Evolutionary conservation across 2,329 filamentous ascomycete genomes (phyloP).

Genomic region (Epichloe elymi): DNA sequence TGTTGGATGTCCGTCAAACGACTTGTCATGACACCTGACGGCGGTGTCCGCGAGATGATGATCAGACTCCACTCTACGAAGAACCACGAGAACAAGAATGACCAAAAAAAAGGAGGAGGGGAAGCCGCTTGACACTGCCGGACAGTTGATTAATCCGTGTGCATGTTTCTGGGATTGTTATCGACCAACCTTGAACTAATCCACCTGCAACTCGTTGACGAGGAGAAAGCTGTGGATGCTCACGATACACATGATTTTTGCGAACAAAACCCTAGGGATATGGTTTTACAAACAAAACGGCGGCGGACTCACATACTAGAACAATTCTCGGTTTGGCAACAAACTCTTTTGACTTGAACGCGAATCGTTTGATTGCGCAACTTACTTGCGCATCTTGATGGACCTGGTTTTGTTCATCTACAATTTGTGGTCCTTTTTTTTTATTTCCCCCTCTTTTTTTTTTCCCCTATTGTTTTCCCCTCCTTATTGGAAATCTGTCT

Average conservation of each 20-base stretch:
- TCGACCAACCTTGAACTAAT: background rate
- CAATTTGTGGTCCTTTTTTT: background rate
- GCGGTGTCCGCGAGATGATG: too few relatives aligned
- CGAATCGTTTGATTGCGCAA: background rate
- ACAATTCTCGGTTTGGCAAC: slow-evolving; percentile 10
- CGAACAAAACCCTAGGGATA: background rate
- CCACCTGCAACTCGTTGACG: slow-evolving; percentile 9
- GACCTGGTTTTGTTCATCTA: background rate
- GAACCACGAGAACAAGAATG: background rate
- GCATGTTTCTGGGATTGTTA: background rate
- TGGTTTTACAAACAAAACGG: slow-evolving; percentile 2
- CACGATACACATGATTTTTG: slow-evolving; percentile 1
- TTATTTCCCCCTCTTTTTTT: background rate
- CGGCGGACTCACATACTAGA: slow-evolving; percentile 7
- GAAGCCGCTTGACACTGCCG: slow-evolving; percentile 9
- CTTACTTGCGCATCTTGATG: background rate
- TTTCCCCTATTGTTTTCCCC: background rate
- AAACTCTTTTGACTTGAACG: slow-evolving; percentile 4
- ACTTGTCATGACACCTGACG: too few relatives aligned
- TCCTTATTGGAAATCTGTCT: background rate
- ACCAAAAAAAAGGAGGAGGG: background rate
- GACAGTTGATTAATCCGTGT: slow-evolving; percentile 7
- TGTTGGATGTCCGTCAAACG: too few relatives aligned
- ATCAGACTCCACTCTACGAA: too few relatives aligned
- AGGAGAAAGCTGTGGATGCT: slow-evolving; percentile 6